Base-by-base conservation (phyloP, 305 asterid genomes). In the Euphrasia arctica region DNA sequence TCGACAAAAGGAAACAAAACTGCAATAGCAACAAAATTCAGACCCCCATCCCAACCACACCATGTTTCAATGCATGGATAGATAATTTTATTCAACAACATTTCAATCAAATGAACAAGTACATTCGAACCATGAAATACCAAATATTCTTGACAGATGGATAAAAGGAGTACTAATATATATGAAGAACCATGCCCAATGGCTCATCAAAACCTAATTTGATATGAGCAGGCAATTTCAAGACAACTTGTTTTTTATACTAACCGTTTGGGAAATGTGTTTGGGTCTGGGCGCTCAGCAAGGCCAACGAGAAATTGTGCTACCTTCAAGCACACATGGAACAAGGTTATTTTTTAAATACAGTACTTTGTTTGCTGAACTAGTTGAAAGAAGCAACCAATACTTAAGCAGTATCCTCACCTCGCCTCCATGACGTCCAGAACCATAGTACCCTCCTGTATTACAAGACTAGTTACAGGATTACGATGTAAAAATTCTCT, bases 361-460 rank as follows among this genome's bases (percentile, higher is more conserved):
- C 22, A 18, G 22, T 18, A 49, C 27, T 49, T 49, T 49, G 27
- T 52, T 18, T 29, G 55, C 60, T 42, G 61, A 25, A 63, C 22
- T 54, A 48, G 59, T 63, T 41, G 41, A 68, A 66, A 64, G 66
- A 70, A 9, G 50, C 36, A 70, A 63, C 67, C 50, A 69, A 54
- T 54, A 70, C 50, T 36, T 59, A 48, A 63, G 52, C 60, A 61
- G 63, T 61, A 72, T 70, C 36, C 78, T 77, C 73, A 92, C 98
- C 94, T 92, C 95, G 66, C 98, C 98, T 63, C 98, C 98, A 74
- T 63, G 96, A 64, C 96, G 96, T 54, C 98, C 98, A 81, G 98
- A 89, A 74, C 98, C 97, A 74, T 89, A 92, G 75, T 92, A 92
- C 63, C 98, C 98, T 56, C 98, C 98, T 92, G 87, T 74, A 71